A percentile compares a stretch with the other conserved stretches of the same genome.
Conservation (phyloP, 1,139 yeast genomes). For the Protomyces macrosporus region DNA sequence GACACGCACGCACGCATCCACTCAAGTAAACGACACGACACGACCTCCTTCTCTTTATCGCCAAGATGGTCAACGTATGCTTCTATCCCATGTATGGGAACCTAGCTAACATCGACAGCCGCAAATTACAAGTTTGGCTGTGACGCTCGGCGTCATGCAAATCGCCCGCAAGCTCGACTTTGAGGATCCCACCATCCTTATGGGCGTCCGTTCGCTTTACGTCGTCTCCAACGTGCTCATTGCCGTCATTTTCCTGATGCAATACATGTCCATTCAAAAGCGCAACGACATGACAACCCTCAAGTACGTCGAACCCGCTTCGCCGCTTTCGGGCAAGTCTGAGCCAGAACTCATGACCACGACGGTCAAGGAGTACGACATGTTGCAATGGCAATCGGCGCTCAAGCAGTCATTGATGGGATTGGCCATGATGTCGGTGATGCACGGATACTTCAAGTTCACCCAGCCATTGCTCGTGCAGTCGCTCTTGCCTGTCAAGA, state of each 20-base stretch:
- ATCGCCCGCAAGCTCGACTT: slow-evolving; percentile 83
- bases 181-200: slow-evolving; percentile 71
- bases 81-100: neutral
- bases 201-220: slow-evolving; percentile 74
- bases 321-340: slow-evolving; percentile 68
- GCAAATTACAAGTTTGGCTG: slow-evolving; percentile 51
- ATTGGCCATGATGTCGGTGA: slow-evolving; percentile 96
- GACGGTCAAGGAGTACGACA: slow-evolving; percentile 88
- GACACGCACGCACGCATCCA: neutral
- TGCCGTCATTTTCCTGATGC: slow-evolving; percentile 51
- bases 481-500: slow-evolving; percentile 81
- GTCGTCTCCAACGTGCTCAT: slow-evolving; percentile 61
- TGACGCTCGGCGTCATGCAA: slow-evolving; percentile 98
- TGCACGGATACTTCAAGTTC: slow-evolving; percentile 97
- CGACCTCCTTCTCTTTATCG: too few species aligned
- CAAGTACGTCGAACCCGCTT: slow-evolving; percentile 84
- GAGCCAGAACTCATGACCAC: slow-evolving; percentile 72
- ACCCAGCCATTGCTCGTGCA: slow-evolving; percentile 97
- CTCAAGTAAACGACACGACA: too few species aligned
- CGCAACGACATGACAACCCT: slow-evolving; percentile 66
- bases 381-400: slow-evolving; percentile 22
- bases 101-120: neutral
- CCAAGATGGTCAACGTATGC: neutral
- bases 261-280: slow-evolving; percentile 11
- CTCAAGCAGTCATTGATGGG: slow-evolving; percentile 66